Percentiles rank a stretch among this genome's conserved stretches.
Conservation (phyloP, 371 early-diverging fungal species). For the Mucor irregularis region DNA sequence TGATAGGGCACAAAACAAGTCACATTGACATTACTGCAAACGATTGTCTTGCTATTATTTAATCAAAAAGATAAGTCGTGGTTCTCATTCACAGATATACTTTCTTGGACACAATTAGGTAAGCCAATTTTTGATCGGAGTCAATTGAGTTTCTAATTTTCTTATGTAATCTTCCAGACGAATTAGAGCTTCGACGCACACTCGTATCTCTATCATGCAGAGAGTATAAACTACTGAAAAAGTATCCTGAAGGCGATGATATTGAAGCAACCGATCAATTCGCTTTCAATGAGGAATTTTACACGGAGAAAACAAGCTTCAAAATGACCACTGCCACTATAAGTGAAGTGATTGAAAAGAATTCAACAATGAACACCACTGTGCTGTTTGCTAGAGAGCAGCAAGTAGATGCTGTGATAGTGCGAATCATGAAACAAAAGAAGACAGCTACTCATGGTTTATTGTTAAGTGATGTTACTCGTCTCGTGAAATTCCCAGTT, state of each 20-base stretch:
- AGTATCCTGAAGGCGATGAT: slow-evolving; percentile 55
- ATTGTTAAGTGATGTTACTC: slow-evolving; percentile 74
- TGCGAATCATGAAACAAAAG: slow-evolving; percentile 90
- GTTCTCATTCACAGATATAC: slow-evolving; percentile 72
- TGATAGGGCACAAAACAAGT: slow-evolving; percentile 67
- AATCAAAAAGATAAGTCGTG: slow-evolving; percentile 52
- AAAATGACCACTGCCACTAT: slow-evolving; percentile 84
- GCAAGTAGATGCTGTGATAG: slow-evolving; percentile 91
- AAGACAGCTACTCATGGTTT: slow-evolving; percentile 65
- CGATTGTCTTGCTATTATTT: slow-evolving; percentile 75
- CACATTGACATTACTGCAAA: slow-evolving; percentile 75
- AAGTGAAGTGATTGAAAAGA: slow-evolving; percentile 82
- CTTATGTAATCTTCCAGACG: slow-evolving; percentile 41
- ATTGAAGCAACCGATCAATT: slow-evolving; percentile 69
- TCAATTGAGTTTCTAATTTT: neutral
- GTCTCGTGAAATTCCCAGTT: slow-evolving; percentile 77
- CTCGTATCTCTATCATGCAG: slow-evolving; percentile 86
- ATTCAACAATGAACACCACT: slow-evolving; percentile 65
- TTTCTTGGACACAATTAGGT: slow-evolving; percentile 64
- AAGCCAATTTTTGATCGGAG: slow-evolving; percentile 5
- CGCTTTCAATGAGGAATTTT: slow-evolving; percentile 67
- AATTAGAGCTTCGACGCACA: slow-evolving; percentile 73
- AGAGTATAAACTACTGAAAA: slow-evolving; percentile 72
- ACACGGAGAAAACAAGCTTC: slow-evolving; percentile 62
- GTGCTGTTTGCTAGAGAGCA: slow-evolving; percentile 74